Base-by-base conservation (phyloP, 805 yeast genomes). In the Clavispora vitiphila region DNA sequence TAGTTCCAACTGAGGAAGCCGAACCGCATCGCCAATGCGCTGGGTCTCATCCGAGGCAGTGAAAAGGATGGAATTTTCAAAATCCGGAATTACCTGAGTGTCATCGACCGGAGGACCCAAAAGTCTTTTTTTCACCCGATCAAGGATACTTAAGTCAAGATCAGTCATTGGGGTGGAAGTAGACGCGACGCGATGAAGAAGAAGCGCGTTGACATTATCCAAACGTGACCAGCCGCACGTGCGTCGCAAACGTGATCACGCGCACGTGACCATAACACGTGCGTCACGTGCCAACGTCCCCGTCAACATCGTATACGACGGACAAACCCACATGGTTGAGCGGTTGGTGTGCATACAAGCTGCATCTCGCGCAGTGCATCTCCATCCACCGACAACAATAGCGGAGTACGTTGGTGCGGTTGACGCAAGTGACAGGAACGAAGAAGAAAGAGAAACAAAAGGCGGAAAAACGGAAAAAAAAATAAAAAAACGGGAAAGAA, bases 1-100 rank as follows among this genome's bases (percentile, higher is more conserved):
- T 9, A 56, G 41, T 11, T 44, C 56, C 35, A 68, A 53, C 45
- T 69, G 72, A 1, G 73, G 74, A 16, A 68, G 57, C 31, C 41
- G 16, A 41, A 48, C 14, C 39, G 42, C 14, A 40, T 46, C 25
- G 35, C 37, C 16, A 16, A 29, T 29, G 9, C 24, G 26, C 18
- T 32, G 29, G 20, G 24, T 20, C 9, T 38, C 29, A 16, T 46
- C 37, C 21, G 35, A 16, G 25, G 19, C 31, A 26, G 31, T 40
- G 21, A 48, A 41, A 15, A 48, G 47, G 34, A 46, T 46, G 20
- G 56, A 52, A 1, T 40, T 42, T 29, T 42, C 45, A n/a, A 46
- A 49, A 14, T 44, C 42, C 5, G 51, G 51, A 19, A 49, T 49
- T 24, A 42, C 51, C 25, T 46, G 53, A 1, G 54, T 46, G 27